These are phyloP conservation scores for Rhodomyrtus tomentosa DNA, from an alignment of 345 rosid species.

Conservation along the genomic window DNA sequence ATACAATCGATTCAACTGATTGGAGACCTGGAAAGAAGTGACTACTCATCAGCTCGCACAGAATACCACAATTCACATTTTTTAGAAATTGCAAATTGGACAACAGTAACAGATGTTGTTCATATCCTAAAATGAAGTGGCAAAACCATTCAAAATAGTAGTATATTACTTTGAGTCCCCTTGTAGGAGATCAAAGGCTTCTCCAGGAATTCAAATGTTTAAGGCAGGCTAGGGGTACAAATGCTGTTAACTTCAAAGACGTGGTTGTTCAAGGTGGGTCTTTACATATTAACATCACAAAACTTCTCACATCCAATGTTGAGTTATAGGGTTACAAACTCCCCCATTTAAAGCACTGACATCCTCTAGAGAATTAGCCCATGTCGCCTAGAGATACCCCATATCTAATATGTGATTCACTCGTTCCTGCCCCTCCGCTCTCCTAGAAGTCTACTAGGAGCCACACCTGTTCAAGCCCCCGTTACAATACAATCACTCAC, in stretches of 20 bases:
- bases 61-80: neutral
- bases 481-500: neutral
- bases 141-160: neutral
- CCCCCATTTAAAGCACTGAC: neutral
- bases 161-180: neutral
- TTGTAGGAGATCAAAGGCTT: neutral
- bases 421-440: neutral
- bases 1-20: constrained; percentile 68
- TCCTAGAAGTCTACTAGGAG: neutral
- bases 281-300: neutral
- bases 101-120: neutral
- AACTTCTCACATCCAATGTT: neutral
- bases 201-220: neutral
- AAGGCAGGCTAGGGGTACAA: neutral
- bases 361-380: neutral
- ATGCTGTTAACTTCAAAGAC: neutral
- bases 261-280: neutral
- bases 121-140: neutral
- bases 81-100: neutral
- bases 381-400: neutral
- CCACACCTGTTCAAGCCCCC: neutral
- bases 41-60: neutral
- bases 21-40: constrained; percentile 59
- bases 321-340: neutral
- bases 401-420: neutral